Evolutionary conservation across 768 basidiomycete species (phyloP).

Genomic region (Leccinum rimulosum): DNA sequence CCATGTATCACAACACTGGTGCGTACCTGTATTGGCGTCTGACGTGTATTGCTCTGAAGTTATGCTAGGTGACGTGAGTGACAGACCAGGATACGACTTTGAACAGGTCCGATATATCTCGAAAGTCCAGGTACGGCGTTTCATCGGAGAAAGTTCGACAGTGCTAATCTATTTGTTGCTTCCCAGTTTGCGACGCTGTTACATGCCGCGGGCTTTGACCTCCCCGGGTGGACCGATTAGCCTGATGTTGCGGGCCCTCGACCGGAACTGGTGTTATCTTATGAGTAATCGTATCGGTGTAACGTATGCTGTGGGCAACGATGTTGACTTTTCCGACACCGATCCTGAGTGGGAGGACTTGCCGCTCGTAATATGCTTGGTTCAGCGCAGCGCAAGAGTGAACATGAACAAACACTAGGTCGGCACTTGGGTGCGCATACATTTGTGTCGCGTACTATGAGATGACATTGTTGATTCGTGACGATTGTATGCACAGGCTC

Average conservation of each 20-base stretch:
- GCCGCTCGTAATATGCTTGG: neutral
- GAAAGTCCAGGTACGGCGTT: conserved; percentile 70
- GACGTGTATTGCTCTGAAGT: neutral
- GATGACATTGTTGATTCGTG: neutral
- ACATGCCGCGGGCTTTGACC: conserved; percentile 63
- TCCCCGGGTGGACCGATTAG: conserved; percentile 14
- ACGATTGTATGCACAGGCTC: too few relatives aligned
- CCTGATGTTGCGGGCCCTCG: too few relatives aligned
- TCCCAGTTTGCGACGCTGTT: conserved; percentile 67
- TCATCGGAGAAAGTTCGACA: neutral
- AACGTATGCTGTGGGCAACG: neutral
- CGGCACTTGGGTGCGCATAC: neutral
- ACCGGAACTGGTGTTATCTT: neutral
- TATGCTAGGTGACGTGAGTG: conserved; percentile 65
- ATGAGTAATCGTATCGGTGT: neutral
- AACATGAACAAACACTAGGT: neutral
- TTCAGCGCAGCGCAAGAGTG: neutral
- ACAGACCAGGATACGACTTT: conserved; percentile 79
- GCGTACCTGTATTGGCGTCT: conserved; percentile 16
- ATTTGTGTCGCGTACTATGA: neutral
- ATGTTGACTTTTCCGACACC: neutral
- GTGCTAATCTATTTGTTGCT: neutral
- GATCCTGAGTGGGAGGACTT: neutral
- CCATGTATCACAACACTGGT: conserved; percentile 88
- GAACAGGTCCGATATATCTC: conserved; percentile 80